Evolutionary conservation across 306 rosid species (phyloP), one percentile per base, ranked within the genome.

Genomic region (Acmispon strigosus): DNA sequence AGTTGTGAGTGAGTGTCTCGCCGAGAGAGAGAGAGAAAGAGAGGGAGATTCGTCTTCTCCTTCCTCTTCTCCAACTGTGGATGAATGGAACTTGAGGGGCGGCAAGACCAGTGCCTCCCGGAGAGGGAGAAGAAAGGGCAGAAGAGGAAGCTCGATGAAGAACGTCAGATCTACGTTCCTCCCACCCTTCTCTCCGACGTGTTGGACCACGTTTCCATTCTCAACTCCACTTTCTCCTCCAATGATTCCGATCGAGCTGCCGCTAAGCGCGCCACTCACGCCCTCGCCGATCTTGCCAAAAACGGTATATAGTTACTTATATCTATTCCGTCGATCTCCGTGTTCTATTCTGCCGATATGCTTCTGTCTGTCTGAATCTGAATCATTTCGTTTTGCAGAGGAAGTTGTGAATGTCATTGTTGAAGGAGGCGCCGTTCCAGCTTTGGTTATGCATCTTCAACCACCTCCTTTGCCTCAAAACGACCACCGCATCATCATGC

Each of bases 251-350:
- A 94, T 75, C 88, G 99, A 58, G 89, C 92, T 8, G 84, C 92
- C 6, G 95, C 97, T 16, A 94, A 91, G 84, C 96, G 97, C 41
- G 95, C 99, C 73, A 91, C 99, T 68, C 97, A 94, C 64, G 92
- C 89, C 69, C 97, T 94, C 67, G 92, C 99, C 78, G 99, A 94
- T 82, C 96, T 94, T 58, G 97, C 97, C 13, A 94, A 94, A 75
- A 94, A 89, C 50, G 99, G 99, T 94, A 59, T 32, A 36, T 57
- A 56, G 14, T 27, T 27, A 17, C 44, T 2, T 10, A 17, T 37
- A 22, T 8, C 27, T 29, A 32, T 32, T 32, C 54, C 72, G 54
- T 51, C 66, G 87, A 86, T 86, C 87, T 85, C 17, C 34, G 8
- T 76, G 51, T 58, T 51, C 1, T 74, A 17, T 54, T 62, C 16